phyloP scores from a whole-genome alignment of 2,329 filamentous ascomycete species.

The Penicillium aurantiogriseum region DNA sequence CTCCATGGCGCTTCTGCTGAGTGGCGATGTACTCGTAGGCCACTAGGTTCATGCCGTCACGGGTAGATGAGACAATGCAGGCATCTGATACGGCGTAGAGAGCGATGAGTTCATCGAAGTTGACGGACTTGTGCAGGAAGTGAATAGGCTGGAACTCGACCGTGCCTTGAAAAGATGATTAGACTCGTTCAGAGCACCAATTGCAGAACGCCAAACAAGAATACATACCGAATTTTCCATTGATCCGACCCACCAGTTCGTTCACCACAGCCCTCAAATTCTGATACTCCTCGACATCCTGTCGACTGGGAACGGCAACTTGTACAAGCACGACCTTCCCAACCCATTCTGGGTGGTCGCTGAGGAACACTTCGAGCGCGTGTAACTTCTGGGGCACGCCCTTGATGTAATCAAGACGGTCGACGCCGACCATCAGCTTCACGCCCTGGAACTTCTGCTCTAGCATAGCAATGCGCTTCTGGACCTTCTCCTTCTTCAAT shows the following conservation, averaged over 20 bases:
- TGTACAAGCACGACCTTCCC: conserved; percentile 96
- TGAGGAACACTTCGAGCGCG: conserved; percentile 92
- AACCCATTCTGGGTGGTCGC: conserved; percentile 96
- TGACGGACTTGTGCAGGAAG: conserved; percentile 94
- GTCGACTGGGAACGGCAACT: conserved; percentile 88
- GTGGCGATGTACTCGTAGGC: conserved; percentile 98
- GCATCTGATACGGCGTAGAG: conserved; percentile 90
- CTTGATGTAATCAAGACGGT: conserved; percentile 98
- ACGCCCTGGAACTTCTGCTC: conserved; percentile 92
- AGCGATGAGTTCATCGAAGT: conserved; percentile 90
- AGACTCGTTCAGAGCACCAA: conserved; percentile 5
- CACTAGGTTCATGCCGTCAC: conserved; percentile 98
- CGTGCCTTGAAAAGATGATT: conserved; percentile 57
- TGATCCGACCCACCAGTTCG: conserved; percentile 93
- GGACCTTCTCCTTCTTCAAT: conserved; percentile 78
- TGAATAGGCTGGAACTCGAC: conserved; percentile 99
- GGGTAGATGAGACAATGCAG: conserved; percentile 89
- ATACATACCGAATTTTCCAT: conserved; percentile 76
- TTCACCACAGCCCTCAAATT: conserved; percentile 94
- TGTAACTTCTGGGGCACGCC: conserved; percentile 97
- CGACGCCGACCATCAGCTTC: conserved; percentile 94
- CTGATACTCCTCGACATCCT: conserved; percentile 97
- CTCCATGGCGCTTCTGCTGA: conserved; percentile 84
- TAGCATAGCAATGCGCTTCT: conserved; percentile 80
- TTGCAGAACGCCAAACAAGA: background rate